Percentiles rank a stretch among this genome's conserved stretches.
Evolutionary conservation across 345 rosid genomes (phyloP).

Genomic region (Carallia brachiata): DNA sequence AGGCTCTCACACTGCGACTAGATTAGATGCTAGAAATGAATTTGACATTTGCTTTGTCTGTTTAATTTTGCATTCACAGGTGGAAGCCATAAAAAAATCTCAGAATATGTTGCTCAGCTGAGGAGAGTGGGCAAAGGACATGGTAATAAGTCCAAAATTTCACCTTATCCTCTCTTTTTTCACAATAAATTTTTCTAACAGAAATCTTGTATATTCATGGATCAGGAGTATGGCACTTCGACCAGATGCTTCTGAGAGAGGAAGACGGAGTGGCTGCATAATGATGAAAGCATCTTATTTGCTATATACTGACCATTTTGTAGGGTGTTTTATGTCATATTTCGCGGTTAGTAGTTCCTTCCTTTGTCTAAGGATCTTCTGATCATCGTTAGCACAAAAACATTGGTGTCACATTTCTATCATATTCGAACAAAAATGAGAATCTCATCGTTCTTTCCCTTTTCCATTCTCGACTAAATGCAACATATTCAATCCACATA

Average conservation of each 20-base stretch:
- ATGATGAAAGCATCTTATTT: conserved; percentile 13
- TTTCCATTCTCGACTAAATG: no score
- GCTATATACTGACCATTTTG: background rate
- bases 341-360: conserved; percentile 10
- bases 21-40: background rate
- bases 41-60: background rate
- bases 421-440: no score
- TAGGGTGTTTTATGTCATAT: background rate
- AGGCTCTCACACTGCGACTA: no score
- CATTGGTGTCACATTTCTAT: no score
- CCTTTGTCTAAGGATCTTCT: conserved; percentile 8
- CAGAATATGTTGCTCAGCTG: conserved; percentile 37
- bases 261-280: conserved; percentile 27
- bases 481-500: no score
- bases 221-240: conserved; percentile 41
- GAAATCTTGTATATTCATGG: background rate
- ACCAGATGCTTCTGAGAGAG: conserved; percentile 26
- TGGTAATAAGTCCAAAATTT: conserved; percentile 12
- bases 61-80: background rate
- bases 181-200: background rate
- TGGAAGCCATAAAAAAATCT: conserved; percentile 31
- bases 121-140: conserved; percentile 32
- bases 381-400: background rate
- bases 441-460: no score
- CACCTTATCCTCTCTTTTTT: background rate